These are phyloP conservation scores for Diutina mesorugosa DNA, from an alignment of 1,139 yeast genomes.

Conservation along the genomic window DNA sequence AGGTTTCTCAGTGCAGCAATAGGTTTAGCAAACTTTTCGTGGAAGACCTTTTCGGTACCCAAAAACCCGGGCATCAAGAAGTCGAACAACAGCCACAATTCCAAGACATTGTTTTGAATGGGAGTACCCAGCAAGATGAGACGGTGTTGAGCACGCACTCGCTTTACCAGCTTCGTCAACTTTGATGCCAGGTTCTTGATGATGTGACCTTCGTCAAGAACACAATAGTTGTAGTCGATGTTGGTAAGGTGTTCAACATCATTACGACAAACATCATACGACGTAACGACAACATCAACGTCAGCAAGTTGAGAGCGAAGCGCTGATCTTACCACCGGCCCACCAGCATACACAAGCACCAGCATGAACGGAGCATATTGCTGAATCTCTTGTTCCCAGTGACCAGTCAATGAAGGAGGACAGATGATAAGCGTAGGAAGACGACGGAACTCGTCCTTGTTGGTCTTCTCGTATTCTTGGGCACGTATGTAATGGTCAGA, in stretches of 20 bases:
- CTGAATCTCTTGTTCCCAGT: constrained; percentile 93
- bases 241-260: constrained; percentile 55
- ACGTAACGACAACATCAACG: constrained; percentile 81
- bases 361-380: constrained; percentile 85
- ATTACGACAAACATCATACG: constrained; percentile 92
- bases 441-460: constrained; percentile 55
- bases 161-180: constrained; percentile 78
- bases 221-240: constrained; percentile 83
- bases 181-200: constrained; percentile 87
- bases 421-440: constrained; percentile 82
- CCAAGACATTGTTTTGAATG: constrained; percentile 91
- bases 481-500: constrained; percentile 87
- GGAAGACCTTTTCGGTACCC: constrained; percentile 90
- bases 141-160: constrained; percentile 75
- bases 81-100: constrained; percentile 94
- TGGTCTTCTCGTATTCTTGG: constrained; percentile 49
- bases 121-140: constrained; percentile 94
- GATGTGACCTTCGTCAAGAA: constrained; percentile 95
- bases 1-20: constrained; percentile 89
- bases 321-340: constrained; percentile 60
- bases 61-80: constrained; percentile 97
- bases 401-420: constrained; percentile 96
- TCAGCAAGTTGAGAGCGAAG: constrained; percentile 40
- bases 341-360: constrained; percentile 82
- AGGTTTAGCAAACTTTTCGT: constrained; percentile 93